These are phyloP conservation scores for Gloeopeniophorella convolvens DNA, from an alignment of 768 basidiomycete species.

Conservation along the genomic window DNA sequence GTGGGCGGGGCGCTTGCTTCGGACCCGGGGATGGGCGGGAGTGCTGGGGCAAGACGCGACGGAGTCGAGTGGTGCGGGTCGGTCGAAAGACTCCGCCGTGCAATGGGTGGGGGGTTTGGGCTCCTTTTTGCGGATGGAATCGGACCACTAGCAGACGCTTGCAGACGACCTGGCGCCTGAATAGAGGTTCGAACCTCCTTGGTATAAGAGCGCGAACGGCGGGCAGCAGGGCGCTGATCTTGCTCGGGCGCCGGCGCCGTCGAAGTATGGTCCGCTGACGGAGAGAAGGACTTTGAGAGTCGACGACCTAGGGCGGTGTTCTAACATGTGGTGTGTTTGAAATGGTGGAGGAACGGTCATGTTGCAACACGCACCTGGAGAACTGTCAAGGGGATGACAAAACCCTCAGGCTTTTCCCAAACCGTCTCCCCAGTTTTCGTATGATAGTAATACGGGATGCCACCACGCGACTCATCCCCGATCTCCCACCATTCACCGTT, in stretches of 20 bases:
- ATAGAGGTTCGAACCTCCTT: background rate
- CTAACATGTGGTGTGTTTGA: conserved; percentile 30
- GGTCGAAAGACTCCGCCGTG: conserved; percentile 15
- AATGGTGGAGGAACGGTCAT: conserved; percentile 2
- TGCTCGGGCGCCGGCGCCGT: background rate
- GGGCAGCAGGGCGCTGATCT: background rate
- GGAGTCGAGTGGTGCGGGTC: conserved; percentile 22
- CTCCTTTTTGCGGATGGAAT: background rate
- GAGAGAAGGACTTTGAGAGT: conserved; percentile 37
- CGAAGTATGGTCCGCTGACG: conserved; percentile 23
- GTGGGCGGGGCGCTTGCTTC: conserved; percentile 56
- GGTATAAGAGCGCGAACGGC: conserved; percentile 10
- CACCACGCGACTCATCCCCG: conserved; percentile 73
- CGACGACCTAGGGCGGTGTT: conserved; percentile 69
- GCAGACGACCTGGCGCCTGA: conserved; percentile 6
- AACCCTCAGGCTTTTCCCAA: conserved; percentile 85
- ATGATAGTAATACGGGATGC: conserved; percentile 90
- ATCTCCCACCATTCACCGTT: conserved; percentile 98
- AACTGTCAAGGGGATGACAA: conserved; percentile 86
- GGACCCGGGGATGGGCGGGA: conserved; percentile 41
- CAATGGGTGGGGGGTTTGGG: conserved; percentile 5
- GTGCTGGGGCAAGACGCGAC: conserved; percentile 15
- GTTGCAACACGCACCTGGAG: conserved; percentile 54
- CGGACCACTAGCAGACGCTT: conserved; percentile 7
- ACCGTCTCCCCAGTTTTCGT: conserved; percentile 87